phyloP scores from a whole-genome alignment of 129 eudicot species.

The Pittosporum tobira region DNA sequence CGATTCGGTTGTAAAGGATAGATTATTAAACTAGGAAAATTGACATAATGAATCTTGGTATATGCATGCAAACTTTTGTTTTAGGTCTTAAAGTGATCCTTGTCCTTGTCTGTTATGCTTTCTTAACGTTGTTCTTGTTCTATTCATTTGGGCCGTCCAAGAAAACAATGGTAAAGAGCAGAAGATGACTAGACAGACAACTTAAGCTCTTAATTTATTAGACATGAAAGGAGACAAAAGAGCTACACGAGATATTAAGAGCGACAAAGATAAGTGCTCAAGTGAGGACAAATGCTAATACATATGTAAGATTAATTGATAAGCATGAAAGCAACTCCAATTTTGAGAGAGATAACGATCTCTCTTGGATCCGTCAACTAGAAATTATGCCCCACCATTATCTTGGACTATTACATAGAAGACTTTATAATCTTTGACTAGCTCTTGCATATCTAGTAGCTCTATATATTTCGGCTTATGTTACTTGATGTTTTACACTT shows the following conservation, averaged over 20 bases:
- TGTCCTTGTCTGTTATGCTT: not conserved
- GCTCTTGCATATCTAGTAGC: slow-evolving; percentile 7
- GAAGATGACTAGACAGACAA: slow-evolving; percentile 11
- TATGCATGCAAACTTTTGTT: slow-evolving; percentile 1
- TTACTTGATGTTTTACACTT: slow-evolving; percentile 4
- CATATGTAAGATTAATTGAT: slow-evolving; percentile 6
- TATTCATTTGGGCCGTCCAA: not conserved
- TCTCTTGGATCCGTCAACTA: slow-evolving; percentile 16
- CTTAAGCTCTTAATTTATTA: not conserved
- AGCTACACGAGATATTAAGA: slow-evolving; percentile 1
- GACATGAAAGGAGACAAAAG: not conserved
- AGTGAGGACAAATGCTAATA: slow-evolving; percentile 11
- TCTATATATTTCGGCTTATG: slow-evolving; percentile 22
- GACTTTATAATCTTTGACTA: slow-evolving; percentile 10
- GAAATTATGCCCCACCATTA: not conserved
- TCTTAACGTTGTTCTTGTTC: not conserved
- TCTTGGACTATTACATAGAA: slow-evolving; percentile 8
- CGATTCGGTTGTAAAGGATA: slow-evolving; percentile 11
- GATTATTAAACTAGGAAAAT: not conserved
- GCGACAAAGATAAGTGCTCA: slow-evolving; percentile 11
- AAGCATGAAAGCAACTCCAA: slow-evolving; percentile 10
- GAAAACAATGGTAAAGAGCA: not conserved
- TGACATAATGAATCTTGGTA: not conserved
- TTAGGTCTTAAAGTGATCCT: slow-evolving; percentile 3
- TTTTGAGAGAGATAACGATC: slow-evolving; percentile 10